phyloP scores from a whole-genome alignment of 805 yeast genomes.

The Ogataea paradorogensis region DNA sequence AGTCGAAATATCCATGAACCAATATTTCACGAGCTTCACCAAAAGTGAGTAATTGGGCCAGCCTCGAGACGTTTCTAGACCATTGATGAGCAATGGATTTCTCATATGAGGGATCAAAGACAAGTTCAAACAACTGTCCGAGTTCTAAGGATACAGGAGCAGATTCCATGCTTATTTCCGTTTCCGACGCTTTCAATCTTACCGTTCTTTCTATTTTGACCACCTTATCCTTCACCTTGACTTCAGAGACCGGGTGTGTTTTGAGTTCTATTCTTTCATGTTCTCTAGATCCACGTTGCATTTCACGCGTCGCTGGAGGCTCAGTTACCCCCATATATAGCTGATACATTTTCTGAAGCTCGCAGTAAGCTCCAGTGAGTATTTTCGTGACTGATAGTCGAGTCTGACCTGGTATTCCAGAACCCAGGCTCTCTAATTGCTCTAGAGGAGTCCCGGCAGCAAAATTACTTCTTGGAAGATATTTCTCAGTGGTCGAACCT shows the following conservation, averaged over 20 bases:
- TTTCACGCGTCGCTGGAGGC: conserved; percentile 34
- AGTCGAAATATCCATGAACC: conserved; percentile 50
- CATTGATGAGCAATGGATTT: conserved; percentile 31
- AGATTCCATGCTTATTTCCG: not conserved
- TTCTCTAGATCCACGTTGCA: conserved; percentile 44
- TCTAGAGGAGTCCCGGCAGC: conserved; percentile 18
- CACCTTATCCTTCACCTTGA: conserved; percentile 6
- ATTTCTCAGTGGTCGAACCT: not conserved
- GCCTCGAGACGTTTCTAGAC: conserved; percentile 42
- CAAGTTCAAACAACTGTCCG: not conserved
- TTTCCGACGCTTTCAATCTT: conserved; percentile 1
- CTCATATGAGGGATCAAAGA: not conserved
- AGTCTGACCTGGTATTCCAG: conserved; percentile 15
- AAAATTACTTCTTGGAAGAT: conserved; percentile 22
- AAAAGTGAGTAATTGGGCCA: conserved; percentile 39
- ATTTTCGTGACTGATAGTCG: conserved; percentile 60
- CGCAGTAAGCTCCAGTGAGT: conserved; percentile 66
- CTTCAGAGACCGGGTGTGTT: conserved; percentile 38
- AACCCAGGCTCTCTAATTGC: conserved; percentile 13
- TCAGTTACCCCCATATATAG: conserved; percentile 39
- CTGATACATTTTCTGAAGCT: conserved; percentile 52
- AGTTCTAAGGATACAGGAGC: not conserved
- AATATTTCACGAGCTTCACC: conserved; percentile 63
- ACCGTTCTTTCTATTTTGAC: conserved; percentile 10
- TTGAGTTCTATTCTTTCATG: conserved; percentile 48